phyloP scores from a whole-genome alignment of 1,139 yeast genomes.

The Fermentozyma sake region DNA sequence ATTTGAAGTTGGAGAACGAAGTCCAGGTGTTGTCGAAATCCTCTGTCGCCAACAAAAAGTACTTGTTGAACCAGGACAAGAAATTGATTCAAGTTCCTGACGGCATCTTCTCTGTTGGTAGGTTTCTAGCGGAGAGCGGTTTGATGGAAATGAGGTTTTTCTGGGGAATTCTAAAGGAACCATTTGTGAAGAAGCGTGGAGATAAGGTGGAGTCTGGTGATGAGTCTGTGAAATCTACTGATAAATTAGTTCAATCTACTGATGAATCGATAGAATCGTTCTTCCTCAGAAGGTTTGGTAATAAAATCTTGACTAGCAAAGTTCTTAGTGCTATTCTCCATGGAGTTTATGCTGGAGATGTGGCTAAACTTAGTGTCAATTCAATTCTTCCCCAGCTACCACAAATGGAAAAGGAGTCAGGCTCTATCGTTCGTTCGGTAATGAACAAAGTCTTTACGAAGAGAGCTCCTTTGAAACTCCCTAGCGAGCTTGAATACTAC shows the following conservation, averaged over 20 bases:
- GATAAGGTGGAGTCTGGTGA: no score
- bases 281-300: slow-evolving; percentile 65
- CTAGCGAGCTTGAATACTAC: slow-evolving; percentile 23
- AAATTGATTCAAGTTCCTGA: slow-evolving; percentile 53
- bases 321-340: slow-evolving; percentile 78
- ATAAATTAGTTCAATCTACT: slow-evolving; percentile 7
- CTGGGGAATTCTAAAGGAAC: slow-evolving; percentile 37
- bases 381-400: slow-evolving; percentile 52
- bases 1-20: slow-evolving; percentile 36
- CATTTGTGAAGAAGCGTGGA: slow-evolving; percentile 24
- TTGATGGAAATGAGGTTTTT: slow-evolving; percentile 24
- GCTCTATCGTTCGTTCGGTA: slow-evolving; percentile 48
- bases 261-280: slow-evolving; percentile 78
- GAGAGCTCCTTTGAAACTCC: slow-evolving; percentile 9
- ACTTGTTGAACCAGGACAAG: slow-evolving; percentile 38
- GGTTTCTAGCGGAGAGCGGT: slow-evolving; percentile 40
- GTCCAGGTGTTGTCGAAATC: slow-evolving; percentile 45
- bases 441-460: slow-evolving; percentile 11
- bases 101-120: slow-evolving; percentile 28
- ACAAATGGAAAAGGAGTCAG: slow-evolving; percentile 53
- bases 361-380: slow-evolving; percentile 58
- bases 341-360: slow-evolving; percentile 91
- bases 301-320: slow-evolving; percentile 50
- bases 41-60: slow-evolving; percentile 60
- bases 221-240: no score